Base-by-base conservation (phyloP, 225 moss, liverwort and hornwort genomes). In the Polytrichum formosum region DNA sequence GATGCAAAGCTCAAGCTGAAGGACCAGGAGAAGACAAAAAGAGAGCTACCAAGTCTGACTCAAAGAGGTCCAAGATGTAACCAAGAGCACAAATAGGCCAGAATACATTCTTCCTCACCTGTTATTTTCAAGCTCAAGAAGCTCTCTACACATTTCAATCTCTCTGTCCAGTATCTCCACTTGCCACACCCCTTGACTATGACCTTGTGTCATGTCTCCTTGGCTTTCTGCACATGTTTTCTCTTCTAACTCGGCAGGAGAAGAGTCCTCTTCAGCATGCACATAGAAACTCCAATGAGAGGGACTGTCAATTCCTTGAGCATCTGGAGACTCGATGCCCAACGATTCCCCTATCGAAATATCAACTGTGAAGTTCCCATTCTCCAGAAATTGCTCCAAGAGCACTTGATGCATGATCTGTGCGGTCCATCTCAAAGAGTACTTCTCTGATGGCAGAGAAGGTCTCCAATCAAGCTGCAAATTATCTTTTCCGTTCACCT, bases 121-220 rank as follows among this genome's bases (percentile, higher is more conserved):
- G 73, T 87, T 79, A 66, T 75, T 76, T 87, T 97, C 97, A 66
- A 97, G 80, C 75, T 92, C 86, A 31, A 97, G 82, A 18, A 97
- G 88, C 81, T 97, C 91, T 35, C 88, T 84, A 61, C 84, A 90
- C 33, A 82, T 82, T 67, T 81, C 75, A 71, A 97, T 90, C 72
- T 97, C 93, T 70, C 78, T 75, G 35, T 82, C 89, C 76, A 97
- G 62, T 20, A 92, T 46, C 33, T 61, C 73, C 75, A 87, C 63
- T 70, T 82, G 87, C 97, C 94, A 92, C 60, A 61, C 66, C 37
- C 71, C 79, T 75, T 70, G 71, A 46, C 13, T 46, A 46, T 16
- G 46, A 46, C 46, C 13, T 46, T 46, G 46, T 13, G 46, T 46
- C 10, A 46, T 4, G 13, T 46, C 46, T 61, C 25, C 63, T 8